Evolutionary conservation across 1,284 basidiomycete genomes (phyloP).

Genomic region (Pseudozyma flocculosa): DNA sequence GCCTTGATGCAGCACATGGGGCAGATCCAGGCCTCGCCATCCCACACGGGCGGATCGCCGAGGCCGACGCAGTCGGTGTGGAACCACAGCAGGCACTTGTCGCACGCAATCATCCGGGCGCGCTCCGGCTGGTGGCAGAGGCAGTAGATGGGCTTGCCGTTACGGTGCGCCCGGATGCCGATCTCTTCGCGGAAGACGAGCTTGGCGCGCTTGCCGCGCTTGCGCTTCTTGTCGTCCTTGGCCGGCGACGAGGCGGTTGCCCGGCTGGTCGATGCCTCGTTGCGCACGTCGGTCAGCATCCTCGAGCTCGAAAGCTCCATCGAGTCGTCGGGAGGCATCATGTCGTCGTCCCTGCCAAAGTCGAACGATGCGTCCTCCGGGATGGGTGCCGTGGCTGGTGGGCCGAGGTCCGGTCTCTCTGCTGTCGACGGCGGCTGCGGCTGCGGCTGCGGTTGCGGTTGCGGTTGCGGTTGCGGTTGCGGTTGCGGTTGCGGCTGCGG

Average conservation of each 20-base stretch:
- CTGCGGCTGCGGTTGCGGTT: too few species aligned
- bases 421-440: too few species aligned
- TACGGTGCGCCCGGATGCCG: slow-evolving; percentile 26
- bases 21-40: slow-evolving; percentile 50
- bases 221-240: slow-evolving; percentile 32
- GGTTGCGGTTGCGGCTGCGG: too few species aligned
- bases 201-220: slow-evolving; percentile 54
- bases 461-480: too few species aligned
- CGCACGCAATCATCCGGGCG: slow-evolving; percentile 55
- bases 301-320: not conserved
- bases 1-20: slow-evolving; percentile 57
- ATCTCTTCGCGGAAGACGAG: slow-evolving; percentile 54
- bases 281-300: not conserved
- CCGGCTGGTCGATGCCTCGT: too few species aligned
- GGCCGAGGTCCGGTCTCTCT: too few species aligned
- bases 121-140: slow-evolving; percentile 50
- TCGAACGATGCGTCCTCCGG: too few species aligned
- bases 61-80: slow-evolving; percentile 53
- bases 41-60: slow-evolving; percentile 35
- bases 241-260: slow-evolving; percentile 8
- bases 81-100: slow-evolving; percentile 56
- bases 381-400: too few species aligned
- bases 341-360: too few species aligned
- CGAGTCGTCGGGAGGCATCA: not conserved
- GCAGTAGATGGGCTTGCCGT: slow-evolving; percentile 48